Conservation (phyloP, 2,329 filamentous ascomycete genomes). For the Lachnellula hyalina region DNA sequence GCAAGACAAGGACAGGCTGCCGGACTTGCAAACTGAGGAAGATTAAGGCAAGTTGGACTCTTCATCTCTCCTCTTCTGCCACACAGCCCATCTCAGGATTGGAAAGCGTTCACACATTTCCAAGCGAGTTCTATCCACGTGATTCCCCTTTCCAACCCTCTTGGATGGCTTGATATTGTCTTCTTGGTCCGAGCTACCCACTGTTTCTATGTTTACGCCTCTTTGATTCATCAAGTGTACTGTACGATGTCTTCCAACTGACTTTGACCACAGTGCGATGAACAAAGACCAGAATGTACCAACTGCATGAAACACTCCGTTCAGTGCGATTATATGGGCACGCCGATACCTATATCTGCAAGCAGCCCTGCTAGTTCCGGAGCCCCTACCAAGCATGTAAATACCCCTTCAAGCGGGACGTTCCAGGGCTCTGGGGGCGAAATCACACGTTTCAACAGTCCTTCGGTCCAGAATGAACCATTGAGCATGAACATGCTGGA, state of each 20-base stretch:
- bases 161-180: too few species aligned
- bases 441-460: neutral
- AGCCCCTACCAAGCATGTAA: constrained; percentile 4
- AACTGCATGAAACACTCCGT: constrained; percentile 39
- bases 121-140: neutral
- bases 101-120: neutral
- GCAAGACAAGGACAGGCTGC: constrained; percentile 37
- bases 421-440: constrained; percentile 1
- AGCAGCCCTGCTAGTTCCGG: constrained; percentile 8
- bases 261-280: constrained; percentile 34
- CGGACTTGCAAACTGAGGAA: constrained; percentile 36
- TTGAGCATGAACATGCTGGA: constrained; percentile 37
- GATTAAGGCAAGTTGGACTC: constrained; percentile 33
- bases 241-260: neutral
- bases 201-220: neutral
- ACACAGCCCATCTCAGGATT: neutral
- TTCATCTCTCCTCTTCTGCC: neutral
- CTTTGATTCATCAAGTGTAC: neutral
- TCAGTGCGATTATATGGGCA: constrained; percentile 33
- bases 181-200: neutral
- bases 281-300: constrained; percentile 35
- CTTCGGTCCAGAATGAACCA: neutral
- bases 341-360: constrained; percentile 3
- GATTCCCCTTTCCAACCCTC: neutral
- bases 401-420: neutral